phyloP scores from a whole-genome alignment of 768 basidiomycete species.

The Lentinula boryana region DNA sequence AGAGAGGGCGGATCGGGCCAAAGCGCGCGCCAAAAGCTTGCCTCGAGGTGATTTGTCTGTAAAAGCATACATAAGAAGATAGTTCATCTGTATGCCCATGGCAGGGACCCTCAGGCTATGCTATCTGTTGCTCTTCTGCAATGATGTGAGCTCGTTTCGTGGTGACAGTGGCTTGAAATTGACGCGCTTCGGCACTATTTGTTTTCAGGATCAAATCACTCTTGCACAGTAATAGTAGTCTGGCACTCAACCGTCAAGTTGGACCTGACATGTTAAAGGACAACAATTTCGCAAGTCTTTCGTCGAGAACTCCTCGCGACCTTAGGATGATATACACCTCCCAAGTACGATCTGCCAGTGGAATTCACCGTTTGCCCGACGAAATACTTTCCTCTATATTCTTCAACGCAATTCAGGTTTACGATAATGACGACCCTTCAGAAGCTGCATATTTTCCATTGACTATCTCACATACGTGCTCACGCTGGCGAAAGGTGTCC shows the following conservation, averaged over 20 bases:
- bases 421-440: slow-evolving; percentile 17
- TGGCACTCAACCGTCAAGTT: background rate
- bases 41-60: background rate
- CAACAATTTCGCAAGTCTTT: background rate
- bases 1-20: too few relatives aligned
- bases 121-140: background rate
- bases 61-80: background rate
- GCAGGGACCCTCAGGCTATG: background rate
- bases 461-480: slow-evolving; percentile 42
- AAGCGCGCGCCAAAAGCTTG: background rate
- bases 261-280: background rate
- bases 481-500: slow-evolving; percentile 43
- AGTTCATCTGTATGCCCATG: background rate
- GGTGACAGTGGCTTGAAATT: background rate
- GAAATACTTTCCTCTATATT: slow-evolving; percentile 33
- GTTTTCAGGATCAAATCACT: background rate
- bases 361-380: slow-evolving; percentile 21
- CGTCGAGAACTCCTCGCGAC: background rate
- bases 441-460: slow-evolving; percentile 20
- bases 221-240: background rate
- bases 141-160: background rate
- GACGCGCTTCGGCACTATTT: background rate
- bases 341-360: background rate
- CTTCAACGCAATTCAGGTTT: slow-evolving; percentile 16
- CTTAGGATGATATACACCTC: background rate